Evolutionary conservation across 148 eudicot species (phyloP).

Genomic region (Persicaria maculosa): DNA sequence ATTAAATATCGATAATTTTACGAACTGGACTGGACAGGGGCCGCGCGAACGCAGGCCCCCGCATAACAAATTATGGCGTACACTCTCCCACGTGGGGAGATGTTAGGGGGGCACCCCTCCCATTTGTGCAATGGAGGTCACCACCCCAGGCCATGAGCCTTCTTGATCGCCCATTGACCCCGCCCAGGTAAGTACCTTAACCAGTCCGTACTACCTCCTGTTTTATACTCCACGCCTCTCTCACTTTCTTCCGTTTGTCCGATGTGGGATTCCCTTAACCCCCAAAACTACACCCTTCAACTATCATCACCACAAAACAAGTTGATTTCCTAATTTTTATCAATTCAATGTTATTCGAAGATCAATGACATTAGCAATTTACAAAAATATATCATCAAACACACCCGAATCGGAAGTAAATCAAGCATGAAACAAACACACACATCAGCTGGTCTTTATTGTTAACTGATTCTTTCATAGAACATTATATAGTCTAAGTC

Average conservation of each 20-base stretch:
- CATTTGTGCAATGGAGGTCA: constrained; percentile 36
- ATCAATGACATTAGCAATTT: no score
- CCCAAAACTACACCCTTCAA: background rate
- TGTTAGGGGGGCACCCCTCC: constrained; percentile 27
- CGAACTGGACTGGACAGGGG: constrained; percentile 22
- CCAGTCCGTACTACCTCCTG: background rate
- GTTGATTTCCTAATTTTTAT: no score
- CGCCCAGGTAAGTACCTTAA: constrained; percentile 32
- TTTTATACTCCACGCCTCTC: background rate
- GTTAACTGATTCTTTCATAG: no score
- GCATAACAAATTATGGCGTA: constrained; percentile 60
- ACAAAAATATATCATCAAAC: no score
- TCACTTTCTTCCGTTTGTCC: background rate
- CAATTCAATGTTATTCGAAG: no score
- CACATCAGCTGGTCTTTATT: no score
- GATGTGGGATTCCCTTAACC: background rate
- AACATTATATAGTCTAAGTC: no score
- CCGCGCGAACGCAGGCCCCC: constrained; percentile 85
- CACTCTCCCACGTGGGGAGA: constrained; percentile 36
- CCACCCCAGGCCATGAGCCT: constrained; percentile 44
- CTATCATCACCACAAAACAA: no score
- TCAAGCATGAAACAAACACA: background rate
- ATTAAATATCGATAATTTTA: background rate
- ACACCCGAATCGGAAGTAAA: background rate
- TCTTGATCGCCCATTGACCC: constrained; percentile 38